Percentiles rank a stretch among this genome's conserved stretches.
These are phyloP conservation scores for Tuber umbilicatum DNA, from an alignment of 495 filamentous ascomycete species.

Conservation along the genomic window DNA sequence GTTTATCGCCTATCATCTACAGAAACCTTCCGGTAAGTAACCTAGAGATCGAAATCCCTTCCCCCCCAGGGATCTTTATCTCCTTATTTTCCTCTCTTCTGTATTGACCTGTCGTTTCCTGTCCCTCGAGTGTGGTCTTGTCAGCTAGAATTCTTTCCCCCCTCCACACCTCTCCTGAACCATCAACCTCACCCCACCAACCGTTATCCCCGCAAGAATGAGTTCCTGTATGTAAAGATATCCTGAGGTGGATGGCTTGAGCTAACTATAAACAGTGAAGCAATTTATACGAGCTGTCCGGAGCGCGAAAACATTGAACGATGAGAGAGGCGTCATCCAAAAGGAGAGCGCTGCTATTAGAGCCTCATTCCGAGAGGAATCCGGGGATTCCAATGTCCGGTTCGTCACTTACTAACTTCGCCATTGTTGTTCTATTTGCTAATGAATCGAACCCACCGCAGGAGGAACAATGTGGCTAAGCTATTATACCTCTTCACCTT, in stretches of 20 bases:
- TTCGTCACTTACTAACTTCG: slow-evolving; percentile 44
- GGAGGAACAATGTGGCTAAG: slow-evolving; percentile 98
- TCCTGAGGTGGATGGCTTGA: background rate
- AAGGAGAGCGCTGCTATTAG: slow-evolving; percentile 97
- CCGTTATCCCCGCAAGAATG: slow-evolving; percentile 16
- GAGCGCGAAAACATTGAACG: slow-evolving; percentile 95
- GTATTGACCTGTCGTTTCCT: background rate
- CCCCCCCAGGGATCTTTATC: background rate
- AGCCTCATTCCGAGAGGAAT: slow-evolving; percentile 95
- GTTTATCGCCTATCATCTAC: background rate
- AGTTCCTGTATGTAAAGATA: slow-evolving; percentile 29
- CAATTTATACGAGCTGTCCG: slow-evolving; percentile 99
- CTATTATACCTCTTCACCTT: slow-evolving; percentile 96
- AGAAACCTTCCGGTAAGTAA: background rate
- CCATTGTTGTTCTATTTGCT: slow-evolving; percentile 10
- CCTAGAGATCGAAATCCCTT: background rate
- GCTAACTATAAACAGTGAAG: slow-evolving; percentile 62
- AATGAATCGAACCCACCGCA: slow-evolving; percentile 43
- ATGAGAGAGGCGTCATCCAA: slow-evolving; percentile 94
- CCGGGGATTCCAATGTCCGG: slow-evolving; percentile 81
- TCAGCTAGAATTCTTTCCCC: background rate
- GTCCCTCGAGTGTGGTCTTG: background rate
- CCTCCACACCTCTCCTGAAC: slow-evolving; percentile 11
- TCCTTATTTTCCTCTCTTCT: background rate
- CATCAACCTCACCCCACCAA: background rate